Percentiles rank a stretch among this genome's conserved stretches.
phyloP scores from a whole-genome alignment of 2,329 filamentous ascomycete genomes.

The Pseudogymnoascus sp. region DNA sequence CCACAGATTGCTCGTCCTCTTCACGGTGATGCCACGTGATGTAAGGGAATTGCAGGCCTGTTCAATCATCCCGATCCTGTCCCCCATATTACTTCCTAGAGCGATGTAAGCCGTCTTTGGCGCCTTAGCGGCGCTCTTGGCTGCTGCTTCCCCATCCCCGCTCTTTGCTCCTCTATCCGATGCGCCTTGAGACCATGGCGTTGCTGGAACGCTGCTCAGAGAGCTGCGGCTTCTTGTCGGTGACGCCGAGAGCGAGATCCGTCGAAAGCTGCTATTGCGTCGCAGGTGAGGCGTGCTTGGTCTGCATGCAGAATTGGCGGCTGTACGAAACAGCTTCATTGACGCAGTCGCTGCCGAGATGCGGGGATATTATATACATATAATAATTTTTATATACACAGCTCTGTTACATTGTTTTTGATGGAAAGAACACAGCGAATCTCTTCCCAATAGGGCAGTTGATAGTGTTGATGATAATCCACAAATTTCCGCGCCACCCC shows the following conservation, averaged over 20 bases:
- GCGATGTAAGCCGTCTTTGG: constrained; percentile 63
- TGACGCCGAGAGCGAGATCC: not conserved
- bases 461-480: constrained; percentile 9
- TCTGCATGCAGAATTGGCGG: constrained; percentile 4
- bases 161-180: not conserved
- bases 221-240: constrained; percentile 11
- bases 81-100: constrained; percentile 85
- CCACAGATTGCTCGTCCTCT: constrained; percentile 80
- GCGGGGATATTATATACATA: not conserved
- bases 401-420: not conserved
- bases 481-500: constrained; percentile 3
- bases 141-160: not conserved
- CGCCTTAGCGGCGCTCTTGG: constrained; percentile 6
- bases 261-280: constrained; percentile 1
- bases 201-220: constrained; percentile 10
- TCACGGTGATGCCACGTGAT: constrained; percentile 62
- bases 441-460: constrained; percentile 5
- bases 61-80: constrained; percentile 80
- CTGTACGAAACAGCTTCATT: constrained; percentile 10
- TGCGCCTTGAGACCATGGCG: constrained; percentile 18
- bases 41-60: constrained; percentile 74
- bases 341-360: not conserved
- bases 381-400: not conserved
- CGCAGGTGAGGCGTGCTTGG: not conserved
- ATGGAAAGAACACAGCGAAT: constrained; percentile 3